Conservation (phyloP, 352 stramenopile species). For the Pythium grandisporangium region DNA sequence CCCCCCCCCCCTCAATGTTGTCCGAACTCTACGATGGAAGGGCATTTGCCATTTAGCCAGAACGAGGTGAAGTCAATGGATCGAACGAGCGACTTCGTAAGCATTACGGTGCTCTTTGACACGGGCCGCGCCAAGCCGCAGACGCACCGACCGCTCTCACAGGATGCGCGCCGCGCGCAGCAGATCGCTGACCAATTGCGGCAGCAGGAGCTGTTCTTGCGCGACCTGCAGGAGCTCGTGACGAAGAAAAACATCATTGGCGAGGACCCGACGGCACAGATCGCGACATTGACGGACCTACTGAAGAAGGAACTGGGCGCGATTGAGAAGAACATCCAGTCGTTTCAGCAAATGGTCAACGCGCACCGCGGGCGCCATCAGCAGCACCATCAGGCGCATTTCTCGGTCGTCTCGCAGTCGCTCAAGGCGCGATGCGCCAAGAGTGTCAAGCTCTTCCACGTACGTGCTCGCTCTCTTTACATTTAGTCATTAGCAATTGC, state of each 20-base stretch:
- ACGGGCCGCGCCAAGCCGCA: slow-evolving; percentile 33
- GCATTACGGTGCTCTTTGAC: slow-evolving; percentile 79
- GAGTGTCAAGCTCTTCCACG: slow-evolving; percentile 73
- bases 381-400: slow-evolving; percentile 76
- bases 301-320: slow-evolving; percentile 64
- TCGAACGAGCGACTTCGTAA: slow-evolving; percentile 77
- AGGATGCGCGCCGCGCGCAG: slow-evolving; percentile 60
- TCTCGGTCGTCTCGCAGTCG: slow-evolving; percentile 66
- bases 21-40: no score
- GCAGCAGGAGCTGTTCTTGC: slow-evolving; percentile 73
- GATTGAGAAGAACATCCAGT: slow-evolving; percentile 55
- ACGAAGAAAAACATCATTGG: slow-evolving; percentile 69
- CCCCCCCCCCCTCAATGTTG: no score
- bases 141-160: slow-evolving; percentile 55
- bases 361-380: slow-evolving; percentile 37
- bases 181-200: slow-evolving; percentile 74
- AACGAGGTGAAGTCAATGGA: slow-evolving; percentile 23
- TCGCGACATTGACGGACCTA: slow-evolving; percentile 68
- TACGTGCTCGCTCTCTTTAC: slow-evolving; percentile 11
- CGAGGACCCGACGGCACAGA: slow-evolving; percentile 65
- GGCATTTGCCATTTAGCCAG: no score
- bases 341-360: slow-evolving; percentile 52
- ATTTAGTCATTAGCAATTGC: background rate
- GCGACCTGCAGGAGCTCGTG: slow-evolving; percentile 66
- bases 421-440: slow-evolving; percentile 76